phyloP scores from a whole-genome alignment of 2,329 filamentous ascomycete species.

The Kalmusia sp. region DNA sequence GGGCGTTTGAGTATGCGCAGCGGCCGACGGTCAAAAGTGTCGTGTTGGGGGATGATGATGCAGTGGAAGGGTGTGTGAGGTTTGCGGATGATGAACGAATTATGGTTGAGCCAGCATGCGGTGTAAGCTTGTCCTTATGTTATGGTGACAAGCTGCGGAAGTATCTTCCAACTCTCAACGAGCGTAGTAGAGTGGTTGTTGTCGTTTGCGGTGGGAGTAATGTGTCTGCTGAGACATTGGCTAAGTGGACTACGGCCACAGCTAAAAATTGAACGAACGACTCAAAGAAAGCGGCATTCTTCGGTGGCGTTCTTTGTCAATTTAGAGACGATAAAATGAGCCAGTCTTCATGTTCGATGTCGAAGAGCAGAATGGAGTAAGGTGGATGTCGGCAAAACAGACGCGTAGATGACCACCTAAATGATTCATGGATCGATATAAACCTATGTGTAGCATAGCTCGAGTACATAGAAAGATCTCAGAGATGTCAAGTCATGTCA shows the following conservation, averaged over 20 bases:
- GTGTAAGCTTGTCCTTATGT: conserved; percentile 73
- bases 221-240: conserved; percentile 48
- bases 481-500: no score
- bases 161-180: conserved; percentile 53
- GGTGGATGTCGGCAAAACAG: no score
- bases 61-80: conserved; percentile 74
- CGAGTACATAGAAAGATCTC: no score
- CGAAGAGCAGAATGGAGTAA: no score
- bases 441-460: no score
- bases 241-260: neutral
- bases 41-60: conserved; percentile 75
- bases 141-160: conserved; percentile 68
- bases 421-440: no score
- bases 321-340: no score
- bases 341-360: no score
- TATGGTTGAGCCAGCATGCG: conserved; percentile 82
- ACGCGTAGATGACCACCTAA: no score
- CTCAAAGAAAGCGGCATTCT: no score
- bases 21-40: conserved; percentile 63
- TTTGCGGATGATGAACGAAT: conserved; percentile 82
- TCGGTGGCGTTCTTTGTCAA: no score
- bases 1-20: conserved; percentile 66
- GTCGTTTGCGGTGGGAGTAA: conserved; percentile 77
- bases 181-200: conserved; percentile 76
- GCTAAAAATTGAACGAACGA: no score